A percentile compares a stretch with the other conserved stretches of the same genome.
phyloP scores from a whole-genome alignment of 495 filamentous ascomycete genomes.

The Pseudevernia furfuracea region DNA sequence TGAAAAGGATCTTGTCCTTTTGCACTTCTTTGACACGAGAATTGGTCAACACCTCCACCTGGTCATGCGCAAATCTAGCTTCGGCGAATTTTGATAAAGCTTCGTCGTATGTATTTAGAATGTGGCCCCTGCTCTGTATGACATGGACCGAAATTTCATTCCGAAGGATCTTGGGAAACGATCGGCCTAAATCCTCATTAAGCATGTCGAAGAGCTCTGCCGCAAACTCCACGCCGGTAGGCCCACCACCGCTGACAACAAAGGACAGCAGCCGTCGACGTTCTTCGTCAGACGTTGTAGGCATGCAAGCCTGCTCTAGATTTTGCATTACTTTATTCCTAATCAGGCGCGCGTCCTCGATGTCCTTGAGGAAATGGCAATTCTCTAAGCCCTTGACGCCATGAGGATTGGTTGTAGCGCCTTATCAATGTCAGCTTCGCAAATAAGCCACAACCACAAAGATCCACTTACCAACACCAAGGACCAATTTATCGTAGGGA shows the following conservation, averaged over 20 bases:
- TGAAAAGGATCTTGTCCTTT: slow-evolving; percentile 76
- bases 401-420: slow-evolving; percentile 87
- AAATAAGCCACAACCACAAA: neutral
- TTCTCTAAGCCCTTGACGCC: slow-evolving; percentile 93
- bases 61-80: slow-evolving; percentile 72
- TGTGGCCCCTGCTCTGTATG: slow-evolving; percentile 88
- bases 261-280: slow-evolving; percentile 83
- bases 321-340: slow-evolving; percentile 87
- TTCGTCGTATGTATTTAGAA: slow-evolving; percentile 98
- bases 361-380: slow-evolving; percentile 89
- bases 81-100: slow-evolving; percentile 88
- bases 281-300: slow-evolving; percentile 85
- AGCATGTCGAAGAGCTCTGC: slow-evolving; percentile 93
- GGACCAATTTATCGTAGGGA: slow-evolving; percentile 96
- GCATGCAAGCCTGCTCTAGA: slow-evolving; percentile 85
- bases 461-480: slow-evolving; percentile 68
- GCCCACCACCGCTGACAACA: slow-evolving; percentile 88
- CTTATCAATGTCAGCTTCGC: slow-evolving; percentile 31
- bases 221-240: slow-evolving; percentile 95
- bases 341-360: slow-evolving; percentile 82
- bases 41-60: slow-evolving; percentile 85
- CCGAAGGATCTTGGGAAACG: slow-evolving; percentile 81
- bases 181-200: slow-evolving; percentile 81
- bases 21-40: slow-evolving; percentile 84
- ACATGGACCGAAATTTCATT: slow-evolving; percentile 98